Evolutionary conservation across 345 rosid species (phyloP), one percentile per base, ranked within the genome.

Genomic region (Gossypioides kirkii): DNA sequence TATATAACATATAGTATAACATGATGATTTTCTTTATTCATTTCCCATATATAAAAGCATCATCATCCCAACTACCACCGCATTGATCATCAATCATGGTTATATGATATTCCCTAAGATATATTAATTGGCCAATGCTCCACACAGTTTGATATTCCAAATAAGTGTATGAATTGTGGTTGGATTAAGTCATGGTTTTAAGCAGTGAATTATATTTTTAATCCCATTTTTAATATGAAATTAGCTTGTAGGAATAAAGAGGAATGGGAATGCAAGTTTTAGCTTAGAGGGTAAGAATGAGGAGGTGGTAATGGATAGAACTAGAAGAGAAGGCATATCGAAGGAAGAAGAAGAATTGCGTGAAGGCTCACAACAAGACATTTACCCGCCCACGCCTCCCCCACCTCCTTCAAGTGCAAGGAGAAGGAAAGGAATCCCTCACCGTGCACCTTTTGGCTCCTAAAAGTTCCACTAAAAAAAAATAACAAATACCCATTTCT

Each of bases 381-480:
- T 79, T 59, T 80, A 87, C 80, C 81, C 87, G 69, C 76, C 82
- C 78, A 85, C 88, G 77, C 88, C 82, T 81, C 83, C 82, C 71
- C 87, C 88, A 68, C 85, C 86, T 64, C 84, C 82, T 78, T 83
- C 94, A 45, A 84, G 74, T 73, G 82, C 85, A 80, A 89, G 96
- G 58, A 85, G 98, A 77, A 87, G 98, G 78, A 93, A 93, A 86
- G 98, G 97, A 76, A 84, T 87, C 54, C 97, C 98, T 72, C 97
- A 78, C 42, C 82, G 98, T 79, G 94, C 98, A 58, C 96, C 98
- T 67, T 87, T 88, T 82, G 86, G 86, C 10, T 87, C 97, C 77
- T 92, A 81, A 80, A 26, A 26, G 36, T 22, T n/a, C 18, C 64
- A 22, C 52, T 17, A 64, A 28, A 20, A n/a, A 12, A 6, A 23